These are phyloP conservation scores for Verticillium klebahnii DNA, from an alignment of 2,329 filamentous ascomycete genomes.

Conservation along the genomic window DNA sequence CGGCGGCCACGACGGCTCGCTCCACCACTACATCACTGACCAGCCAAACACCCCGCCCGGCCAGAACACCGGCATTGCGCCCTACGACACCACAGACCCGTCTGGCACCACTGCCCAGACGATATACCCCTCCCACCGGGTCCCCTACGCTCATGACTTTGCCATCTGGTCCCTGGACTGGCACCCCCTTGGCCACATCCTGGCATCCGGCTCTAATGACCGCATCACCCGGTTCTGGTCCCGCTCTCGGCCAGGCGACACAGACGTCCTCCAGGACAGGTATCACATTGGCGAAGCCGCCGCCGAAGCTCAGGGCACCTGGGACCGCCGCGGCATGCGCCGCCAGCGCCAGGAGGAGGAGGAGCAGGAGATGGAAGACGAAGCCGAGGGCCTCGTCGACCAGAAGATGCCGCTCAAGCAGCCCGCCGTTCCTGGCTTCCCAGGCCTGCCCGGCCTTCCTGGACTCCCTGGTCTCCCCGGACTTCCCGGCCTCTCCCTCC, in stretches of 20 bases:
- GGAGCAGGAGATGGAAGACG: conserved; percentile 88
- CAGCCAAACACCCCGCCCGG: conserved; percentile 83
- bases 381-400: conserved; percentile 86
- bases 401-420: conserved; percentile 71
- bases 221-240: conserved; percentile 97
- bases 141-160: conserved; percentile 87
- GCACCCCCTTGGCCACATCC: conserved; percentile 93
- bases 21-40: conserved; percentile 93
- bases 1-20: conserved; percentile 81
- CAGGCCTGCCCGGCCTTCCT: conserved; percentile 55
- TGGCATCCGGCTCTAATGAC: conserved; percentile 94
- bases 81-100: conserved; percentile 81
- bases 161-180: conserved; percentile 98
- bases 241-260: conserved; percentile 80
- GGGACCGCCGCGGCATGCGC: conserved; percentile 74
- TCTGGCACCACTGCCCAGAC: conserved; percentile 76
- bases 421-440: conserved; percentile 42
- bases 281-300: conserved; percentile 94
- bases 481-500: conserved; percentile 28
- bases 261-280: conserved; percentile 79
- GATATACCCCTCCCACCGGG: conserved; percentile 85
- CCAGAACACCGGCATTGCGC: conserved; percentile 66
- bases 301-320: conserved; percentile 92
- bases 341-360: conserved; percentile 85
- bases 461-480: conserved; percentile 55